Evolutionary conservation across 345 rosid species (phyloP).

Genomic region (Syzygium oleosum): DNA sequence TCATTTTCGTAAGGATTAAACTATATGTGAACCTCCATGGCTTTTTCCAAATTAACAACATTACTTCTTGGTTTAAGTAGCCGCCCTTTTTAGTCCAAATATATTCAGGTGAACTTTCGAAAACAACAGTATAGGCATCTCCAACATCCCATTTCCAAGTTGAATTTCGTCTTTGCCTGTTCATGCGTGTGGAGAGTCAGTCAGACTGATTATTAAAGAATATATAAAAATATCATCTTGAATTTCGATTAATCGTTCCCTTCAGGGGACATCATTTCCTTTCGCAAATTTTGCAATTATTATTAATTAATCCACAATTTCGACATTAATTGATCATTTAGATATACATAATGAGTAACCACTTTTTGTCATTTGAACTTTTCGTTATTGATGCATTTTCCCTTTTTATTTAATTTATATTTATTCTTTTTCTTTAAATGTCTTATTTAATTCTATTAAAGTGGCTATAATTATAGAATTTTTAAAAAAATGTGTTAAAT

Average conservation of each 20-base stretch:
- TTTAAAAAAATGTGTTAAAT: too few relatives aligned
- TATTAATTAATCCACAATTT: background rate
- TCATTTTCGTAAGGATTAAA: background rate
- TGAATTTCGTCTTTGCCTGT: background rate
- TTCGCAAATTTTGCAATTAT: background rate
- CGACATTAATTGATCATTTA: too few relatives aligned
- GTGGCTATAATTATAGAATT: too few relatives aligned
- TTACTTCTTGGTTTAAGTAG: background rate
- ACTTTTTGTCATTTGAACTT: too few relatives aligned
- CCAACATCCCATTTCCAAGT: background rate
- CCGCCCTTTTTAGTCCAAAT: background rate
- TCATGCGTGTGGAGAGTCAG: background rate
- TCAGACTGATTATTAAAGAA: background rate
- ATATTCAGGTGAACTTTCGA: background rate
- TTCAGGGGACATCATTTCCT: background rate
- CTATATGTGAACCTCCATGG: background rate
- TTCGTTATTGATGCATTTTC: too few relatives aligned
- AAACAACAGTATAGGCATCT: background rate
- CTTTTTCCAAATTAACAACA: background rate
- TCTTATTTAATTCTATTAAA: too few relatives aligned
- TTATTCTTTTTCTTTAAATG: too few relatives aligned
- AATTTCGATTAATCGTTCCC: background rate
- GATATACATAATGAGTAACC: too few relatives aligned
- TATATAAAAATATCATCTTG: background rate
- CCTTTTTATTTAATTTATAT: too few relatives aligned